Percentiles rank a stretch among this genome's conserved stretches.
These are phyloP conservation scores for Pseudozyma thailandica DNA, from an alignment of 1,284 basidiomycete species.

Conservation along the genomic window DNA sequence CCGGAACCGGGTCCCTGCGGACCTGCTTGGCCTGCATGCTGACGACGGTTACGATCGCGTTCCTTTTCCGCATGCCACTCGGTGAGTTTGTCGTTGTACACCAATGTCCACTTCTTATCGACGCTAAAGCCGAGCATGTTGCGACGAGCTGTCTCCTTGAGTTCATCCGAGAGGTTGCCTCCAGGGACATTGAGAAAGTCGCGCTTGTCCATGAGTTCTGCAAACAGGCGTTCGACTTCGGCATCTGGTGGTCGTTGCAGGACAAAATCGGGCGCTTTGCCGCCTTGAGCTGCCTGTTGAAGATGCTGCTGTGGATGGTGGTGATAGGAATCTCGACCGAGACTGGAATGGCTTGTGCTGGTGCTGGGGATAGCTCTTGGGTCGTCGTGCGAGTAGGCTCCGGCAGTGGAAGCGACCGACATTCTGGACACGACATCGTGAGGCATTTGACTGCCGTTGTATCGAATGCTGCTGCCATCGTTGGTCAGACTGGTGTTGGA, in stretches of 20 bases:
- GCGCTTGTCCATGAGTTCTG: constrained; percentile 66
- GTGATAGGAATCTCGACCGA: constrained; percentile 32
- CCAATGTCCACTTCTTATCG: constrained; percentile 92
- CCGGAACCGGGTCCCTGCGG: constrained; percentile 69
- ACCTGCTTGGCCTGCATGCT: constrained; percentile 70
- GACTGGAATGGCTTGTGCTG: constrained; percentile 26
- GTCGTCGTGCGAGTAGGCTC: constrained; percentile 19
- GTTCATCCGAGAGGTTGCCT: constrained; percentile 57
- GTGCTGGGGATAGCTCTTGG: constrained; percentile 6
- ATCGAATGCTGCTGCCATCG: constrained; percentile 16
- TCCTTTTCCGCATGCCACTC: constrained; percentile 75
- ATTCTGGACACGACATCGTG: constrained; percentile 30
- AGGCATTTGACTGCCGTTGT: constrained; percentile 18
- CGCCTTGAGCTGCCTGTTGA: background rate
- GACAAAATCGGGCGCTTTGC: constrained; percentile 53
- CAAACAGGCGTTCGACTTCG: constrained; percentile 65
- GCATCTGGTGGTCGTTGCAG: constrained; percentile 55
- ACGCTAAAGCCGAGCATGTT: constrained; percentile 65
- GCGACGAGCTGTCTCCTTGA: constrained; percentile 54
- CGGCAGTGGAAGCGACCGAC: constrained; percentile 38
- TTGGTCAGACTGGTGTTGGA: constrained; percentile 23
- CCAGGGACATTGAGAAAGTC: constrained; percentile 63
- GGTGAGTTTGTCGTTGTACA: constrained; percentile 83
- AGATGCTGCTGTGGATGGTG: constrained; percentile 5
- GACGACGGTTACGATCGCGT: constrained; percentile 50